Base-by-base conservation (phyloP, 1,284 basidiomycete genomes). In the Tausonia pullulans region DNA sequence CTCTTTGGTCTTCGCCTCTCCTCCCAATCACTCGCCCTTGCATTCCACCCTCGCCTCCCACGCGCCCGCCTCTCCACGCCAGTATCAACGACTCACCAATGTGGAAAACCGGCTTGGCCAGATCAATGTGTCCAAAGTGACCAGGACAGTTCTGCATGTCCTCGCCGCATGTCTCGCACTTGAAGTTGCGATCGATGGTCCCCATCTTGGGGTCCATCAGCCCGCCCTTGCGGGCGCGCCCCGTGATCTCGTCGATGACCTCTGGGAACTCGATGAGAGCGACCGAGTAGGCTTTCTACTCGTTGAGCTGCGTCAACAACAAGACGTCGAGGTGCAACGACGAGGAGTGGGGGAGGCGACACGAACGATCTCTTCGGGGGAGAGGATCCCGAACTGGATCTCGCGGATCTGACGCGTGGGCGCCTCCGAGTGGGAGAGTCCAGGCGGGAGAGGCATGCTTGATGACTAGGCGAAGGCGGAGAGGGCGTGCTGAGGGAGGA, bases 101-200 rank as follows among this genome's bases (percentile, higher is more conserved):
- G 76, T 98, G 95, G 74, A 94, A 98, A 45, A 97, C 93, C 14
- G 95, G 94, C 70, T 91, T 82, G 59, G 93, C 93, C 71, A 99
- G 81, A 79, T 99, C 96, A 72, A 98, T 94, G 78, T 98, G 93
- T 66, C 94, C 95, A 79, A 98, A 99, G 78, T 98, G 96, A 64
- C 96, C 96, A 45, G 96, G 95, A 79, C 93, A 95, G 75, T 95
- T 91, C 45, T 90, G 87, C 91, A 95, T 96, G 59, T 94, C 95
- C 82, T 97, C 93, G 72, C 93, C 93, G 78, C 96, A 98, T 41
- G 96, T 98, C 80, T 98, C 93, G 76, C 96, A 98, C 81, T 98
- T 98, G 81, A 96, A 98, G 78, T 98, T 98, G 69, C 96, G 84
- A 80, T 98, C 95, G 76, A 98, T 98, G 58, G 90, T 99, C 58